Evolutionary conservation across 2,329 filamentous ascomycete genomes (phyloP).

Genomic region (Aspergillus transmontanensis): DNA sequence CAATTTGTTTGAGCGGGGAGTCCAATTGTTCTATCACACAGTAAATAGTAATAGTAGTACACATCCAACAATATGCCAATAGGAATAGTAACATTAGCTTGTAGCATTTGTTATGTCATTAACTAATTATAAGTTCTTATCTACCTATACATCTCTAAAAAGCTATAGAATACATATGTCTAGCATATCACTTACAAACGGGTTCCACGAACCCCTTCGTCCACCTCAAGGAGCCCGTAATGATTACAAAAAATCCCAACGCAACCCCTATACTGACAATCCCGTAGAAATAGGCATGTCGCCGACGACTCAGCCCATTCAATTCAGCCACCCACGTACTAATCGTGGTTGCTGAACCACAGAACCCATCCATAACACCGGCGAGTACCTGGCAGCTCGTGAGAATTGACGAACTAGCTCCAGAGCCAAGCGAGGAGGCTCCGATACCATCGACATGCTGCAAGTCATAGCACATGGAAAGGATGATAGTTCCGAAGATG

Average conservation of each 20-base stretch:
- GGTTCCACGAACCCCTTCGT: constrained; percentile 42
- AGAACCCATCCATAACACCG: constrained; percentile 69
- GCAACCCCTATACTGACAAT: constrained; percentile 50
- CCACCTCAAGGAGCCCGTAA: constrained; percentile 62
- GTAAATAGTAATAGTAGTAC: background rate
- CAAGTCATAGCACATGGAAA: constrained; percentile 78
- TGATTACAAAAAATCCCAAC: constrained; percentile 52
- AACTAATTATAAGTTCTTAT: background rate
- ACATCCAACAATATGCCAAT: background rate
- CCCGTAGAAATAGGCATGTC: constrained; percentile 65
- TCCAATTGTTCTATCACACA: background rate
- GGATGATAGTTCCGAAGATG: constrained; percentile 70
- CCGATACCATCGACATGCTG: constrained; percentile 63
- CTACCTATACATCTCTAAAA: background rate
- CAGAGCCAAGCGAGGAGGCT: constrained; percentile 47
- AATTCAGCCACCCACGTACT: constrained; percentile 69
- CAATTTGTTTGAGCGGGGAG: constrained; percentile 33
- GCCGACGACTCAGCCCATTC: constrained; percentile 51
- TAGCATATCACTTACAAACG: constrained; percentile 30
- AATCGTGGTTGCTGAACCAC: constrained; percentile 66
- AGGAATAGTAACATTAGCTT: background rate
- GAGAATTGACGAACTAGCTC: constrained; percentile 41
- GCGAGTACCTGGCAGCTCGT: constrained; percentile 68
- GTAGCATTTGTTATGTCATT: background rate
- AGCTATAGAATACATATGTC: background rate